These are phyloP conservation scores for Coemansia sp. DNA, from an alignment of 192 early-diverging fungal species.

Conservation along the genomic window DNA sequence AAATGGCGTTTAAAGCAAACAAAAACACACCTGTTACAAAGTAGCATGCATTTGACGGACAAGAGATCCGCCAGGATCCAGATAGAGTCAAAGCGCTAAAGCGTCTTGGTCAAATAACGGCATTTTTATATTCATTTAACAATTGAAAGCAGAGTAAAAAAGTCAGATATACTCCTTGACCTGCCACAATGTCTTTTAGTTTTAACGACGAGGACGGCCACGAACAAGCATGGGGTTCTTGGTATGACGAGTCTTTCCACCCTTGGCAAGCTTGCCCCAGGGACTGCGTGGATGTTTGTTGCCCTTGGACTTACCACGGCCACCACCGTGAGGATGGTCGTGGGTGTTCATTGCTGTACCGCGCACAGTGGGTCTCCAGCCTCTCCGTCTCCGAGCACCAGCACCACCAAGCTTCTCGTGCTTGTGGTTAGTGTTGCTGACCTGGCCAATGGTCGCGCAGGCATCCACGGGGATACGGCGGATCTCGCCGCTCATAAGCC, in stretches of 20 bases:
- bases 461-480: conserved; percentile 80
- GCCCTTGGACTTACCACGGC: conserved; percentile 90
- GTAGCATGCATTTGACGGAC: too few relatives aligned
- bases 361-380: conserved; percentile 89
- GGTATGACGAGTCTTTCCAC: conserved; percentile 77
- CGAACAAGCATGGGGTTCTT: conserved; percentile 70
- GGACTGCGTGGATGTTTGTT: conserved; percentile 83
- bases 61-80: too few relatives aligned
- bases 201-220: conserved; percentile 46
- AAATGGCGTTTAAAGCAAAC: too few relatives aligned
- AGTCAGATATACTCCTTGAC: not conserved
- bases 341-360: conserved; percentile 94
- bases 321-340: conserved; percentile 99
- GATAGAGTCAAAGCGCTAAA: too few relatives aligned
- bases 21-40: too few relatives aligned
- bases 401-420: conserved; percentile 86
- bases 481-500: conserved; percentile 84
- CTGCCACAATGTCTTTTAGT: not conserved
- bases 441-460: conserved; percentile 85
- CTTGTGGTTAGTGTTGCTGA: conserved; percentile 89
- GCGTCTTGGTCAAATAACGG: too few relatives aligned
- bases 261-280: conserved; percentile 93
- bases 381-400: conserved; percentile 76
- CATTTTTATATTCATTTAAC: too few relatives aligned
- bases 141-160: too few relatives aligned